Evolutionary conservation across 2,329 filamentous ascomycete species (phyloP).

Genomic region (Amylocarpus encephaloides): DNA sequence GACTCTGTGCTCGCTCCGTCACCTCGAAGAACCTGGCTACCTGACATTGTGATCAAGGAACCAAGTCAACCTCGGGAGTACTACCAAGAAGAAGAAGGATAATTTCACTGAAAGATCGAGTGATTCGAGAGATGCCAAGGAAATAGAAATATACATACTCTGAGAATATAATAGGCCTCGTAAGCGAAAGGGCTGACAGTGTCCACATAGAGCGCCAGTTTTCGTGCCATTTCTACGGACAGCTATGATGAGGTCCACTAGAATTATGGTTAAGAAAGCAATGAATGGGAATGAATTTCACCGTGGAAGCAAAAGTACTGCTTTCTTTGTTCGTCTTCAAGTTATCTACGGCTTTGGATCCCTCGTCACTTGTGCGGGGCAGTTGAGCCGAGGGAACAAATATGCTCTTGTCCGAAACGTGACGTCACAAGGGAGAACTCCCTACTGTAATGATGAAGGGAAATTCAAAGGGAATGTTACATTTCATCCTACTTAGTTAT

Average conservation of each 20-base stretch:
- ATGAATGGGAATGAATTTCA: too few relatives aligned
- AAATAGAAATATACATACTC: conserved; percentile 34
- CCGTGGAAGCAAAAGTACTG: background rate
- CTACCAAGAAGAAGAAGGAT: too few relatives aligned
- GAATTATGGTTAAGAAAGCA: too few relatives aligned
- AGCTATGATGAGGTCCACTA: too few relatives aligned
- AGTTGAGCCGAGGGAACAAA: too few relatives aligned
- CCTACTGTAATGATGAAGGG: background rate
- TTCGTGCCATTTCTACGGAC: conserved; percentile 3
- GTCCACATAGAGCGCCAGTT: conserved; percentile 51
- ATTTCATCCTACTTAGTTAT: background rate
- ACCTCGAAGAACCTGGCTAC: too few relatives aligned
- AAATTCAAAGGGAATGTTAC: background rate
- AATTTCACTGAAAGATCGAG: too few relatives aligned
- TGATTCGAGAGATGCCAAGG: background rate
- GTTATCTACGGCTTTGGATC: too few relatives aligned
- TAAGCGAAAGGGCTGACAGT: conserved; percentile 55
- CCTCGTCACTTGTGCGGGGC: background rate
- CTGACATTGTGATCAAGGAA: too few relatives aligned
- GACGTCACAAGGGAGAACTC: background rate
- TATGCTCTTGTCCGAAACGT: too few relatives aligned
- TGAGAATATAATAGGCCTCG: conserved; percentile 49
- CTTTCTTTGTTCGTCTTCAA: background rate
- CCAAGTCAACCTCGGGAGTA: too few relatives aligned
- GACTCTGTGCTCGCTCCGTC: too few relatives aligned